phyloP scores from a whole-genome alignment of 306 rosid species.

The Citrullus colocynthis region DNA sequence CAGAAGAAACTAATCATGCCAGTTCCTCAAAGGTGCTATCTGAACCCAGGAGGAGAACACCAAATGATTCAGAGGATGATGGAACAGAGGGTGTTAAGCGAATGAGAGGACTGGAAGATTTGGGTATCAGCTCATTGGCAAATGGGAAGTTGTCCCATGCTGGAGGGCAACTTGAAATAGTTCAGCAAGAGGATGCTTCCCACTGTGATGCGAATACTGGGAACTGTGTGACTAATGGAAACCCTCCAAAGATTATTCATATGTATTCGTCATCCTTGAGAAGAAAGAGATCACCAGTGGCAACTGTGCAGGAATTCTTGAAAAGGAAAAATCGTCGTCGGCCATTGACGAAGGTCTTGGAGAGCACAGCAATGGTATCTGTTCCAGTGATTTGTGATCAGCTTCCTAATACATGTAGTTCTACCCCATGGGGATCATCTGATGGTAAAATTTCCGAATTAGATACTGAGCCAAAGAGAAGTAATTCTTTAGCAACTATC shows the following conservation, averaged over 20 bases:
- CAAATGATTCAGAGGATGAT: slow-evolving; percentile 97
- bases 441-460: slow-evolving; percentile 36
- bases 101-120: slow-evolving; percentile 95
- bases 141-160: slow-evolving; percentile 46
- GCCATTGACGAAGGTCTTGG: slow-evolving; percentile 84
- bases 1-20: slow-evolving; percentile 74
- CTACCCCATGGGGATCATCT: slow-evolving; percentile 19
- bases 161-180: slow-evolving; percentile 37
- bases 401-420: slow-evolving; percentile 44
- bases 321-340: slow-evolving; percentile 68
- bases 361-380: slow-evolving; percentile 80
- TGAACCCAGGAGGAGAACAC: slow-evolving; percentile 74
- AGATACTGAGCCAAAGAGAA: slow-evolving; percentile 38
- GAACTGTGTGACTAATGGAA: slow-evolving; percentile 47
- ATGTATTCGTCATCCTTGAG: slow-evolving; percentile 40
- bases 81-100: slow-evolving; percentile 89
- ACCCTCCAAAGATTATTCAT: slow-evolving; percentile 40
- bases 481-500: slow-evolving; percentile 14
- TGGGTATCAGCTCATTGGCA: slow-evolving; percentile 13
- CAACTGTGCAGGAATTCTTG: slow-evolving; percentile 50
- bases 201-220: slow-evolving; percentile 29
- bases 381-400: slow-evolving; percentile 66
- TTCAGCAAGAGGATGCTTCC: slow-evolving; percentile 52
- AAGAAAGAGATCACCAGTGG: slow-evolving; percentile 76
- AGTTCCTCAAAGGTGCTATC: slow-evolving; percentile 54